Percentiles rank a stretch among this genome's conserved stretches.
Conservation (phyloP, 495 filamentous ascomycete species). For the Viridothelium virens region DNA sequence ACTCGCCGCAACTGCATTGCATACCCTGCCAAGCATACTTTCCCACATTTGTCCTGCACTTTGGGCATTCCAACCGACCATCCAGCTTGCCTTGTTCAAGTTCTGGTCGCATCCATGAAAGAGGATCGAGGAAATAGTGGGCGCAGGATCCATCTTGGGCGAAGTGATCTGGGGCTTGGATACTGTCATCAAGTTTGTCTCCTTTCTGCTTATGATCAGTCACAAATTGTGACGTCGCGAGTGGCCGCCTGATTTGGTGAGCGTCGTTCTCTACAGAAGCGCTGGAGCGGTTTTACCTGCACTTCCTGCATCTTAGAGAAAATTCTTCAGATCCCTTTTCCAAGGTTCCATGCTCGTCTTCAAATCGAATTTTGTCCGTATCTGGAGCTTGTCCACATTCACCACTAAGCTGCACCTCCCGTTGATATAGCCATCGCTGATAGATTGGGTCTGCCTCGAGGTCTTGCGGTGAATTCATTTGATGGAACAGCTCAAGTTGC, state of each 20-base stretch:
- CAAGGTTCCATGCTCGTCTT: slow-evolving; percentile 57
- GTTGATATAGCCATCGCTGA: slow-evolving; percentile 79
- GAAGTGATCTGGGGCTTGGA: not conserved
- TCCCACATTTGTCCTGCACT: slow-evolving; percentile 73
- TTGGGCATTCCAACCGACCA: slow-evolving; percentile 77
- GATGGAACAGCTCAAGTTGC: slow-evolving; percentile 77
- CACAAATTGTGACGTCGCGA: slow-evolving; percentile 58
- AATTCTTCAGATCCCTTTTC: slow-evolving; percentile 26
- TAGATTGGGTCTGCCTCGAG: slow-evolving; percentile 65
- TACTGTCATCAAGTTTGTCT: not conserved
- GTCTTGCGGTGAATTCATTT: slow-evolving; percentile 65
- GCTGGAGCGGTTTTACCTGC: slow-evolving; percentile 36
- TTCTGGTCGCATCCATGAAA: slow-evolving; percentile 85
- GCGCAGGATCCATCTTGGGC: slow-evolving; percentile 45
- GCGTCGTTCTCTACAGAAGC: not conserved
- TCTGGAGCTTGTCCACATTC: slow-evolving; percentile 61
- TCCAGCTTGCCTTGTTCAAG: slow-evolving; percentile 70
- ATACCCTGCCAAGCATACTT: slow-evolving; percentile 95
- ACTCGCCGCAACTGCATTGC: slow-evolving; percentile 81
- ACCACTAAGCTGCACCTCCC: slow-evolving; percentile 65
- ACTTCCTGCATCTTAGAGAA: slow-evolving; percentile 48
- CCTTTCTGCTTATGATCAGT: slow-evolving; percentile 43
- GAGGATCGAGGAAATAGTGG: slow-evolving; percentile 81
- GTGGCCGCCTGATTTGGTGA: slow-evolving; percentile 41
- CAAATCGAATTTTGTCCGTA: slow-evolving; percentile 63